Evolutionary conservation across 768 basidiomycete species (phyloP), one percentile per base, ranked within the genome.

Genomic region (Xanthoconium stramineum): DNA sequence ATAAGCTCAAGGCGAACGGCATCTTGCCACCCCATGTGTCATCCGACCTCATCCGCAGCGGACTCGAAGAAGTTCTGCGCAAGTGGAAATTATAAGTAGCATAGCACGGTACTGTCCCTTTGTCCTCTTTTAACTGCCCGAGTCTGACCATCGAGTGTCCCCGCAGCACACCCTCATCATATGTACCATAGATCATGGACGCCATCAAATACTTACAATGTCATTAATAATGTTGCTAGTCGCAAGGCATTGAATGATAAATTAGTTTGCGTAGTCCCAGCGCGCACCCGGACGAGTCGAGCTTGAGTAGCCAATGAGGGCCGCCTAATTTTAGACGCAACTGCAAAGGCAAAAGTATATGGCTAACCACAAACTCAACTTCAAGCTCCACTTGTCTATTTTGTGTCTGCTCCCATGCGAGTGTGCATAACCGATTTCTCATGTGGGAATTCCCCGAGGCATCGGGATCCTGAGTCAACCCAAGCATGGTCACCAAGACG

Each of bases 61-160:
- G 61, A 15, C 65, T 68, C 29, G 66, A 69, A 50, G 64, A 61
- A 13, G 43, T 69, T 10, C 50, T 72, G 37, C 57, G 59, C 47
- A 55, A 50, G 52, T 65, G 66, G 68, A 68, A 58, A 47, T 20
- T 42, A 52, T 72, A 24, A 58, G 12, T 13, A 36, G 24, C 24
- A 4, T 14, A 30, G 14, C 36, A 32, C 6, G 47, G 55, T 60
- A 39, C 33, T 9, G 15, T 35, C 36, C 24, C 6, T 20, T 20
- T 32, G 37, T 40, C 51, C 36, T 3, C 14, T 17, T n/a, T 37
- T 39, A 38, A 24, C 29, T 29, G 19, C 51, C 17, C 44, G 28
- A 20, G 36, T 43, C 52, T 67, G 50, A 66, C 39, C 29, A 5
- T 17, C 42, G 20, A 6, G 8, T 37, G 33, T 29, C 37, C 28